These are phyloP conservation scores for Meredithiella fracta DNA, from an alignment of 2,329 filamentous ascomycete genomes.

Conservation along the genomic window DNA sequence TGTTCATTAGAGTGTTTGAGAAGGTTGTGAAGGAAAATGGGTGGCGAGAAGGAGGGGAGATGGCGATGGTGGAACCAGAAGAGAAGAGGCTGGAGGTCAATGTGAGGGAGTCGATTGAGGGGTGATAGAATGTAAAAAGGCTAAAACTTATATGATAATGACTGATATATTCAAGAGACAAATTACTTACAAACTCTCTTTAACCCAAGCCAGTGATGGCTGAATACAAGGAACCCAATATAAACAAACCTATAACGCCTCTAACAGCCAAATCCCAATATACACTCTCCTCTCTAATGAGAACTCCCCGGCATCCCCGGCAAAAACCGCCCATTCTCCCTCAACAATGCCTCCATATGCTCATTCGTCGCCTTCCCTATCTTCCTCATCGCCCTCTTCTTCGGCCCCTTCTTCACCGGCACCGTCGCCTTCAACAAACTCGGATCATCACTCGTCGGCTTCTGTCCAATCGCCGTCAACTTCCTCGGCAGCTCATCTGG, in stretches of 20 bases:
- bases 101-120: neutral
- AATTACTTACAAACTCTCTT: too few relatives aligned
- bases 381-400: constrained; percentile 48
- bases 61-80: too few relatives aligned
- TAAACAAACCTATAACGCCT: neutral
- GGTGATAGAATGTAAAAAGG: neutral
- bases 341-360: constrained; percentile 69
- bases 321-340: constrained; percentile 42
- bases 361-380: constrained; percentile 72
- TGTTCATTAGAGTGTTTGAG: constrained; percentile 52
- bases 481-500: constrained; percentile 62
- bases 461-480: constrained; percentile 61
- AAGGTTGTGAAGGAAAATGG: constrained; percentile 24
- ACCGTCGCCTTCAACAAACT: constrained; percentile 25
- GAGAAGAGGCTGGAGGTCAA: neutral
- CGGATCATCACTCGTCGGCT: constrained; percentile 69
- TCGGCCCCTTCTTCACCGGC: constrained; percentile 53
- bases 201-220: too few relatives aligned
- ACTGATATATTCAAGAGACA: too few relatives aligned
- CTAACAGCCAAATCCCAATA: neutral
- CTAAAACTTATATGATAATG: constrained; percentile 1
- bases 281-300: constrained; percentile 19
- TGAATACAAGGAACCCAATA: too few relatives aligned
- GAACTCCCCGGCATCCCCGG: constrained; percentile 20
- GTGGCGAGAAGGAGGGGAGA: neutral